phyloP scores from a whole-genome alignment of 2,329 filamentous ascomycete genomes.

The Talaromyces islandicus region DNA sequence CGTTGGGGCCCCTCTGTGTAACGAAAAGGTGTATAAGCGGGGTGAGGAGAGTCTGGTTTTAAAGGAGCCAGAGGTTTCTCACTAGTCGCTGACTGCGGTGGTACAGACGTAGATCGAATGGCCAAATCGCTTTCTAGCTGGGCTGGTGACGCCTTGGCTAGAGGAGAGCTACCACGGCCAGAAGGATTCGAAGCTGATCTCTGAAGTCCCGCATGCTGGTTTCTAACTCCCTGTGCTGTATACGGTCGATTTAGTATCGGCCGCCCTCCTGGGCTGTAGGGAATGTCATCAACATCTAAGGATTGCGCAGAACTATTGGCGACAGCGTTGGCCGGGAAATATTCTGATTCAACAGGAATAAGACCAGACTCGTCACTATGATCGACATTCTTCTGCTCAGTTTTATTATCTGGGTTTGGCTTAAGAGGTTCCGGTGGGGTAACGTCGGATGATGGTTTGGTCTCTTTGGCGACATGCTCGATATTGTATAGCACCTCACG shows the following conservation, averaged over 20 bases:
- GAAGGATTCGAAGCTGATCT: conserved; percentile 23
- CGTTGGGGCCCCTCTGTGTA: conserved; percentile 39
- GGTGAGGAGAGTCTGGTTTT: conserved; percentile 31
- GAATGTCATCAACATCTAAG: conserved; percentile 21
- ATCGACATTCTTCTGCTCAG: conserved; percentile 9
- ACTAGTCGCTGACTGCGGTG: conserved; percentile 17
- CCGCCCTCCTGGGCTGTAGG: conserved; percentile 51
- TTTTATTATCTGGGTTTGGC: background rate
- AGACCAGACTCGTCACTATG: conserved; percentile 24
- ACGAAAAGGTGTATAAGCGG: conserved; percentile 41
- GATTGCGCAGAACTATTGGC: conserved; percentile 9
- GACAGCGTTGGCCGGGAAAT: conserved; percentile 5
- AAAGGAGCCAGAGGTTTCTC: conserved; percentile 22
- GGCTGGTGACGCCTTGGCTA: background rate
- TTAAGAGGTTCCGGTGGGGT: conserved; percentile 2
- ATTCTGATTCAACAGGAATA: conserved; percentile 28
- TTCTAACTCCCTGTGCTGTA: conserved; percentile 2
- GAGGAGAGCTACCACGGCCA: conserved; percentile 1
- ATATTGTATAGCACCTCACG: conserved; percentile 46
- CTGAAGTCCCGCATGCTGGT: conserved; percentile 13
- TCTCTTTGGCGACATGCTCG: conserved; percentile 22
- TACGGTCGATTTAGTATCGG: conserved; percentile 34
- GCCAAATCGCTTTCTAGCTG: background rate
- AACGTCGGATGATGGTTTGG: background rate
- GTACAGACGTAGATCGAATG: conserved; percentile 21